Evolutionary conservation across 352 stramenopile species (phyloP).

Genomic region (Phytopythium aichiense): DNA sequence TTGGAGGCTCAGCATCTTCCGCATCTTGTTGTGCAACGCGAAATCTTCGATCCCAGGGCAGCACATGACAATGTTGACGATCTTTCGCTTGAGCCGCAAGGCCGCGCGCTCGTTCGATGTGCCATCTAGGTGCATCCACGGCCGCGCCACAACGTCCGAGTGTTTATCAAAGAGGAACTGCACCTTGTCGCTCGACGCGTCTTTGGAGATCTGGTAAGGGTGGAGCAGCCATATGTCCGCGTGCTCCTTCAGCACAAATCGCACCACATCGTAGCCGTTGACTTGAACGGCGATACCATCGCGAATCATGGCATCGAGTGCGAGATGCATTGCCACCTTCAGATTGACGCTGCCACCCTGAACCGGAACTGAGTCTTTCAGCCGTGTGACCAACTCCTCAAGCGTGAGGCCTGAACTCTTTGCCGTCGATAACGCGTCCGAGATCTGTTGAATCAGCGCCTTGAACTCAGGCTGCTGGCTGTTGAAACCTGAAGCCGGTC

Average conservation of each 20-base stretch:
- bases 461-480: neutral
- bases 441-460: conserved; percentile 15
- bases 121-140: conserved; percentile 77
- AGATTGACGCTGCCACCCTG: neutral
- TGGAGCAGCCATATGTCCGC: conserved; percentile 56
- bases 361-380: conserved; percentile 4
- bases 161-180: conserved; percentile 72
- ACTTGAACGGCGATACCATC: conserved; percentile 48
- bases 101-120: conserved; percentile 46
- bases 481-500: conserved; percentile 1
- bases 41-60: conserved; percentile 61
- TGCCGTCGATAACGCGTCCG: conserved; percentile 13
- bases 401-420: conserved; percentile 18
- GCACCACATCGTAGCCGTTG: conserved; percentile 50
- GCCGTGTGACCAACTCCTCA: conserved; percentile 15
- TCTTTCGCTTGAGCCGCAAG: conserved; percentile 66
- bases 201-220: conserved; percentile 45
- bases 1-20: conserved; percentile 66
- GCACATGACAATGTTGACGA: conserved; percentile 80
- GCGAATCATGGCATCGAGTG: conserved; percentile 32
- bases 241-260: conserved; percentile 45
- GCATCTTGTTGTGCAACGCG: conserved; percentile 63
- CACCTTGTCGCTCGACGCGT: conserved; percentile 50
- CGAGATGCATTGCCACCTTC: conserved; percentile 19
- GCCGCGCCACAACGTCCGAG: conserved; percentile 43